Evolutionary conservation across 257 asterid genomes (phyloP).

Genomic region (Henckelia pumila): DNA sequence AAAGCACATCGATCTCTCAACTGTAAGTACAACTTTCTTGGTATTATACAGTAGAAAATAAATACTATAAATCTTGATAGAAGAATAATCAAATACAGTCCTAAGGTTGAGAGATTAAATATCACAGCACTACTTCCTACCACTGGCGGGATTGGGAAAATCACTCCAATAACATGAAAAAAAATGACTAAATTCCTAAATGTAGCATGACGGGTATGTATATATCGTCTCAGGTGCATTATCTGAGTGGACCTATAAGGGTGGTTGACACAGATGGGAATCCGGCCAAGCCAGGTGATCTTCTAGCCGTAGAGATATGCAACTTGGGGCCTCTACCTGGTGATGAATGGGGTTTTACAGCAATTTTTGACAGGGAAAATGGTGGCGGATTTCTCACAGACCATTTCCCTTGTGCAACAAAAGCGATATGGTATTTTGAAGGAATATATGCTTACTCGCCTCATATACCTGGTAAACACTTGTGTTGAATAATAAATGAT

Average conservation of each 20-base stretch:
- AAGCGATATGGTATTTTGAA: slow-evolving; percentile 94
- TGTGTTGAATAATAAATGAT: neutral
- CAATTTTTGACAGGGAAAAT: slow-evolving; percentile 86
- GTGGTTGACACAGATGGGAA: slow-evolving; percentile 61
- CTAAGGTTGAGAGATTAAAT: no score
- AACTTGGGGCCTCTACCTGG: slow-evolving; percentile 94
- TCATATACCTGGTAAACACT: slow-evolving; percentile 74
- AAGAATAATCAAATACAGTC: neutral
- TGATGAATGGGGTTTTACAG: slow-evolving; percentile 96
- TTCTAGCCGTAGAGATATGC: slow-evolving; percentile 82
- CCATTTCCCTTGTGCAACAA: slow-evolving; percentile 82
- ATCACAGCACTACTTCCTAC: neutral
- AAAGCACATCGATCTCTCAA: slow-evolving; percentile 34
- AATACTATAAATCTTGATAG: no score
- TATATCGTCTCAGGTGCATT: slow-evolving; percentile 62
- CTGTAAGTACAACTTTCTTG: neutral
- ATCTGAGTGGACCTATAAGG: slow-evolving; percentile 87
- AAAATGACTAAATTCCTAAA: neutral
- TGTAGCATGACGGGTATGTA: neutral
- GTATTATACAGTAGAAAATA: neutral
- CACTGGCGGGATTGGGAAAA: neutral
- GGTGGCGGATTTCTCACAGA: slow-evolving; percentile 97
- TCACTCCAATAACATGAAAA: neutral
- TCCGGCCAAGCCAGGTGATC: slow-evolving; percentile 88
- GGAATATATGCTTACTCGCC: slow-evolving; percentile 96